Evolutionary conservation across 1,139 yeast genomes (phyloP), one percentile per base, ranked within the genome.

Genomic region (Saccharomyces hybrid): DNA sequence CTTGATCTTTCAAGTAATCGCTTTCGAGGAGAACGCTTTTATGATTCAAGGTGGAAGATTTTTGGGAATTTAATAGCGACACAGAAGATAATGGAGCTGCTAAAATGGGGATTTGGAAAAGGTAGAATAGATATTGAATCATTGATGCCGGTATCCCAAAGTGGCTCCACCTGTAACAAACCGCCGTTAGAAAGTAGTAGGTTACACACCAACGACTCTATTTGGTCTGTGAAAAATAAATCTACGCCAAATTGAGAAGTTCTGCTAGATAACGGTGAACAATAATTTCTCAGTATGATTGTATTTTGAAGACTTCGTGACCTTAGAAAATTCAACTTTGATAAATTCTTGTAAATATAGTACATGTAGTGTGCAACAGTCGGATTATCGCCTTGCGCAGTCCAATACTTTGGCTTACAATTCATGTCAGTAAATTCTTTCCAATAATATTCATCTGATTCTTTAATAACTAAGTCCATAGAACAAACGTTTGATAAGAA

Each of bases 341-440:
- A 53, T 51, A 62, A 49, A 41, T 55, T 50, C 16, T 58, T 53
- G 49, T 56, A 64, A 16, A 65, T 55, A 47, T 64, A 63, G 48
- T 65, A 67, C 67, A 65, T 62, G 58, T 67, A 67, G 38, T 66
- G 64, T 2, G 68, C 62, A 19, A 67, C 58, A 2, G 71, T 65
- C 1, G 71, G 71, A 50, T 67, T 67, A 47, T 67, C 71, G 28
- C 68, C 66, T 12, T 58, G 53, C 0, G 65, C 62, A 4, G 32
- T 44, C 71, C 71, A 67, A 5, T 61, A 53, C 2, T 42, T 46
- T 9, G 71, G 70, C 21, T 48, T 27, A 8, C 58, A 51, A 16
- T 57, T 46, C 5, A 59, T 55, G 24, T 54, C 54, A 2, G 66
- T 56, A 52, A 67, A 67, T 2, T 55, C 60, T 19, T 56, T 59